Base-by-base conservation (phyloP, 176 grass and related monocot genomes). In the Cenchrus fungigraminus region DNA sequence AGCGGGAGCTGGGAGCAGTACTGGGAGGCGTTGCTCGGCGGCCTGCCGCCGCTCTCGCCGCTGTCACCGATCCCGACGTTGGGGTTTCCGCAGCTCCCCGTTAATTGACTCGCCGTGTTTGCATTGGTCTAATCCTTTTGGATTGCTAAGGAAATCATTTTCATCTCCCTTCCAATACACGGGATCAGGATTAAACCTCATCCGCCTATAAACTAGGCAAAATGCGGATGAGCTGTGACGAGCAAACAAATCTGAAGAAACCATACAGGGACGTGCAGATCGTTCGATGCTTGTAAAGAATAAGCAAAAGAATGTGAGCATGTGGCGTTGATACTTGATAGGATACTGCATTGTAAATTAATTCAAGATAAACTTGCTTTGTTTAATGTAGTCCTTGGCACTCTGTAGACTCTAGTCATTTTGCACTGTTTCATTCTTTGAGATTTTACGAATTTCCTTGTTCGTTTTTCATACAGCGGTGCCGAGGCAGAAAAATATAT, bases 21-120 rank as follows among this genome's bases (percentile, higher is more conserved):
- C 65, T 95, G 88, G 88, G 88, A 89, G 57, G 84, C 55, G 31
- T 25, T 89, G 50, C 57, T 91, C 14, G 74, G 83, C 0, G 45
- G 76, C 37, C 55, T 90, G 90, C 71, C 80, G 34, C 84, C 73
- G 57, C 75, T 95, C 3, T 90, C 90, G 44, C 88, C 91, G 14
- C 19, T 89, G 65, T 93, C 88, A 68, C 88, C 89, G 6, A 63
- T 83, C 46, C 80, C 74, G 14, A 2, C 85, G 28, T 10, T 89
- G 14, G 89, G 83, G 40, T 96, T 87, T 44, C 70, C 68, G 34
- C 89, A 78, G 43, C 85, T 90, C 20, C 86, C 61, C 13, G 89
- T 94, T 54, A 86, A 28, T 71, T 85, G 70, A 83, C 4, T 1
- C 15, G 0, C 13, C n/a, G 5, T 32, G 67, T 71, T 82, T 82